phyloP scores from a whole-genome alignment of 805 yeast genomes.

The Saturnispora zaruensis region DNA sequence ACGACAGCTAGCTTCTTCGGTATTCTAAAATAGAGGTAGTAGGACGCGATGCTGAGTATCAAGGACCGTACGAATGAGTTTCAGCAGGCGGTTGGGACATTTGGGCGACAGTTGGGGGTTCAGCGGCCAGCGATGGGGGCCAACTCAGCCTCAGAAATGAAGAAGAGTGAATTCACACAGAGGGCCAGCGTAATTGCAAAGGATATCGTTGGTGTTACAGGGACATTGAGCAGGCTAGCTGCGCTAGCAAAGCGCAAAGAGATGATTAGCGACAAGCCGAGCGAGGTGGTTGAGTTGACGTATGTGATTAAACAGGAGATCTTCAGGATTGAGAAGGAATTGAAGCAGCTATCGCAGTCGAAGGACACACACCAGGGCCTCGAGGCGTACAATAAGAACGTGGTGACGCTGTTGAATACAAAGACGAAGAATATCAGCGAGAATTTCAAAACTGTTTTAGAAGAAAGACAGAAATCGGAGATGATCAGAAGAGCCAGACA shows the following conservation, averaged over 20 bases:
- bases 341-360: conserved; percentile 46
- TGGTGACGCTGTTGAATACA: conserved; percentile 77
- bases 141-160: not conserved
- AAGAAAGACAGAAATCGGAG: conserved; percentile 77
- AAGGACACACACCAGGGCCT: conserved; percentile 38
- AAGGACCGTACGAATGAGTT: conserved; percentile 90
- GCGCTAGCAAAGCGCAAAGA: conserved; percentile 79
- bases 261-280: conserved; percentile 86
- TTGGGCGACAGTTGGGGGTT: conserved; percentile 38
- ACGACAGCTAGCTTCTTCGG: not conserved
- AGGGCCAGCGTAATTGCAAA: conserved; percentile 78
- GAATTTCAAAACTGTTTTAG: conserved; percentile 83
- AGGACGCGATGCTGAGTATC: conserved; percentile 26
- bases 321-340: conserved; percentile 64
- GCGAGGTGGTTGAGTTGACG: conserved; percentile 87
- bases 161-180: conserved; percentile 52
- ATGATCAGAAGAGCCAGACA: conserved; percentile 71
- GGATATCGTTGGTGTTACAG: conserved; percentile 82
- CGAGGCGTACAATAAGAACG: conserved; percentile 71
- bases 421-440: conserved; percentile 89
- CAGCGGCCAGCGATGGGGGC: conserved; percentile 12
- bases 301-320: conserved; percentile 82
- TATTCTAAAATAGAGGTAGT: not conserved
- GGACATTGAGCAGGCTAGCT: conserved; percentile 71
- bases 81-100: conserved; percentile 79